A percentile compares a stretch with the other conserved stretches of the same genome.
phyloP scores from a whole-genome alignment of 148 eudicot species.

The Rhododendron kiyosumense region DNA sequence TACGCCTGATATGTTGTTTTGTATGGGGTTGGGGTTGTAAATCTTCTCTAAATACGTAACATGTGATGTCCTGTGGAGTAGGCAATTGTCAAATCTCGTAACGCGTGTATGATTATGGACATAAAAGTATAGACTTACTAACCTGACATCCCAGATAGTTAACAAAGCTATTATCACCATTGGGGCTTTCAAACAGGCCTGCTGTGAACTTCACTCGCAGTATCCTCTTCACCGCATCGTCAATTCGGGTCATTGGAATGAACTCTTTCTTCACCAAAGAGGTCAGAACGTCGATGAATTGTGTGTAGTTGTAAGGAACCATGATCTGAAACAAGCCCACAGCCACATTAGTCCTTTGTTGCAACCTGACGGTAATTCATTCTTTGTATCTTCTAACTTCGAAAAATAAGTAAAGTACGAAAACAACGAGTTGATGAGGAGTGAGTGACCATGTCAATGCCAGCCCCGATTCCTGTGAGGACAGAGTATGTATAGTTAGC shows the following conservation, averaged over 20 bases:
- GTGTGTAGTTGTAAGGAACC: neutral
- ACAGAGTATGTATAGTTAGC: conserved; percentile 67
- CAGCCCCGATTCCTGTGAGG: conserved; percentile 53
- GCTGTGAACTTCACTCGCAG: neutral
- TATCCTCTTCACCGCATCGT: neutral
- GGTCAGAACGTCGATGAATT: neutral
- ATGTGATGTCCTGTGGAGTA: neutral
- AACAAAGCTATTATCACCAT: neutral
- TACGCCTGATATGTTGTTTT: too few species aligned
- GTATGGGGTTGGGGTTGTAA: too few species aligned
- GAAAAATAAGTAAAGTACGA: too few species aligned
- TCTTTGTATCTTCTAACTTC: too few species aligned
- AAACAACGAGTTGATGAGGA: neutral
- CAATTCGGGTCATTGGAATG: neutral
- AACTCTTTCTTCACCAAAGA: neutral
- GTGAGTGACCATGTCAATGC: conserved; percentile 73
- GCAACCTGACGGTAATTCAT: too few species aligned
- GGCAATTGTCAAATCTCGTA: neutral
- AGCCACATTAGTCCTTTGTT: too few species aligned
- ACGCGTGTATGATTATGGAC: neutral
- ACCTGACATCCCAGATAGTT: neutral
- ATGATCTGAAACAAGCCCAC: too few species aligned
- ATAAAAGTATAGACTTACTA: neutral
- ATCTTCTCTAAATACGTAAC: too few species aligned
- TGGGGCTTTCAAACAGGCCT: neutral